Percentiles rank a stretch among this genome's conserved stretches.
These are phyloP conservation scores for Saccharomyces hybrid DNA, from an alignment of 1,139 yeast species.

Conservation along the genomic window DNA sequence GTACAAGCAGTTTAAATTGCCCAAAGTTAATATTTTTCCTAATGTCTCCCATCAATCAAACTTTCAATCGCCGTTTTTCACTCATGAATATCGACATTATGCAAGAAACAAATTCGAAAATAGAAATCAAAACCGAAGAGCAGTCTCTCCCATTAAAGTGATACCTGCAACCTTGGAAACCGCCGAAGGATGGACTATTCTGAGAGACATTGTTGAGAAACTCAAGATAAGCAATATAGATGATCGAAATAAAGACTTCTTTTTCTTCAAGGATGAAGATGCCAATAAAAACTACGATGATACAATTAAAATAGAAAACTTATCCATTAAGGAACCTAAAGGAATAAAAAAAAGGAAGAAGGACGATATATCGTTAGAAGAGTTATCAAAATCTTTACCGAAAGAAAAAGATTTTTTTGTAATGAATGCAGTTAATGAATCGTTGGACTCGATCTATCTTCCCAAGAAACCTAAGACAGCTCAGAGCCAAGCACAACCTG, in stretches of 20 bases:
- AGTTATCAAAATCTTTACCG: slow-evolving; percentile 4
- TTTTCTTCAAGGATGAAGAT: slow-evolving; percentile 1
- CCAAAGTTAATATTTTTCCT: background rate
- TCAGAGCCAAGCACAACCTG: slow-evolving; percentile 4
- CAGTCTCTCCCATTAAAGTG: slow-evolving; percentile 23
- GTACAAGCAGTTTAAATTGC: slow-evolving; percentile 1
- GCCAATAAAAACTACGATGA: slow-evolving; percentile 14
- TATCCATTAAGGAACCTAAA: slow-evolving; percentile 15
- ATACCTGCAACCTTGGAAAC: slow-evolving; percentile 11
- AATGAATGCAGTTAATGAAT: background rate
- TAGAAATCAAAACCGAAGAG: slow-evolving; percentile 14
- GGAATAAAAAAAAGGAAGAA: slow-evolving; percentile 15
- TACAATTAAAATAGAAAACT: slow-evolving; percentile 22
- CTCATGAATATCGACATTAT: slow-evolving; percentile 17
- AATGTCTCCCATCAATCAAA: slow-evolving; percentile 3
- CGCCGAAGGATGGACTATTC: slow-evolving; percentile 18
- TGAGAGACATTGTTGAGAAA: slow-evolving; percentile 16
- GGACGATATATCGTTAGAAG: slow-evolving; percentile 4
- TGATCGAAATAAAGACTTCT: slow-evolving; percentile 6
- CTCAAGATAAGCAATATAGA: slow-evolving; percentile 5
- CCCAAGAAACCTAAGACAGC: background rate
- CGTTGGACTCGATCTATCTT: background rate
- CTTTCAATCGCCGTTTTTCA: slow-evolving; percentile 14
- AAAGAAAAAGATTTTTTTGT: slow-evolving; percentile 4
- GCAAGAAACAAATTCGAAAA: slow-evolving; percentile 21